Conservation (phyloP, 768 basidiomycete species). For the Amanita pallidorosea region DNA sequence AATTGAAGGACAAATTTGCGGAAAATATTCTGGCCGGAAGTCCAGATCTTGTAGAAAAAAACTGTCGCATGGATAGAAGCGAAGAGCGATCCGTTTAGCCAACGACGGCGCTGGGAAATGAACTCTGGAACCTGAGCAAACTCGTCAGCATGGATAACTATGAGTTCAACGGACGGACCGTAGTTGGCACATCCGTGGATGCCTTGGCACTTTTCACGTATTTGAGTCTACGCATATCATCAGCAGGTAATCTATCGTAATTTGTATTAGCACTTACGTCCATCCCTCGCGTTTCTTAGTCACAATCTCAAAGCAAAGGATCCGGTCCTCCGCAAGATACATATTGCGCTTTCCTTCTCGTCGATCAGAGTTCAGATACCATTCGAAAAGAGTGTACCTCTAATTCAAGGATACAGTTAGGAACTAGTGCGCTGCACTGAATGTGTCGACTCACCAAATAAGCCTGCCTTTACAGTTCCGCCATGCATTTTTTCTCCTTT, state of each 20-base stretch:
- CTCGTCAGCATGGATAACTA: neutral
- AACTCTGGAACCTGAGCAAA: constrained; percentile 67
- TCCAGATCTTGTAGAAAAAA: constrained; percentile 83
- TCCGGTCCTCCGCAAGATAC: constrained; percentile 87
- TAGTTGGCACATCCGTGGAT: constrained; percentile 90
- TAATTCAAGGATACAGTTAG: neutral
- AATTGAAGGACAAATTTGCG: constrained; percentile 70
- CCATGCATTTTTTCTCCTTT: constrained; percentile 86
- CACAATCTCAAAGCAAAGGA: constrained; percentile 88
- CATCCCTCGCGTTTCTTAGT: constrained; percentile 80
- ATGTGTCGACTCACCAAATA: constrained; percentile 40
- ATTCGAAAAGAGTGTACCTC: constrained; percentile 2
- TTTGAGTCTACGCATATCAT: constrained; percentile 38
- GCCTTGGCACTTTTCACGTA: constrained; percentile 94
- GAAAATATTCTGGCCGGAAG: constrained; percentile 83
- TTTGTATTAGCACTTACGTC: constrained; percentile 41
- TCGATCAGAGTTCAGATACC: constrained; percentile 5
- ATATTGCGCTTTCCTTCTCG: constrained; percentile 59
- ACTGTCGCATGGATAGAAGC: constrained; percentile 89
- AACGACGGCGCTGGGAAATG: constrained; percentile 88
- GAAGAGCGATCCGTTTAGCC: constrained; percentile 85
- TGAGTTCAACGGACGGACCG: constrained; percentile 25
- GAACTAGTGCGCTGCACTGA: neutral
- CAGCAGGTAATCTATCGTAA: constrained; percentile 2
- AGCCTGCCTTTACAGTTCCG: constrained; percentile 46